phyloP scores from a whole-genome alignment of 306 rosid species.

The Cicer arietinum region DNA sequence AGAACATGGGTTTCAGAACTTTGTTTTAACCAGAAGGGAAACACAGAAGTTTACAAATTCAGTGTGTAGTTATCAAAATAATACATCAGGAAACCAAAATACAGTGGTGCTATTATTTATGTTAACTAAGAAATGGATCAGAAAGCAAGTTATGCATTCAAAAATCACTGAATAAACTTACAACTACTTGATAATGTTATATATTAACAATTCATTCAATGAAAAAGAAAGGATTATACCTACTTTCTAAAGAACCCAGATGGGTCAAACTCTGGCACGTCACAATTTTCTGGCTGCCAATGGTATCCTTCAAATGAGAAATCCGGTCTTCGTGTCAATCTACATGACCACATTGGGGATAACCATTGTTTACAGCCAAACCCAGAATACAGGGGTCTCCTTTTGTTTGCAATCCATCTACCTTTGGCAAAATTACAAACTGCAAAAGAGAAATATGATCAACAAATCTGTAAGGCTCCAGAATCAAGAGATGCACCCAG shows the following conservation, averaged over 20 bases:
- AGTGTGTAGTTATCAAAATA: neutral
- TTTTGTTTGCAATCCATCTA: slow-evolving; percentile 78
- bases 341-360: slow-evolving; percentile 92
- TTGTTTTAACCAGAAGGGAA: slow-evolving; percentile 11
- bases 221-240: slow-evolving; percentile 42
- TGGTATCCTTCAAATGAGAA: slow-evolving; percentile 84
- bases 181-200: slow-evolving; percentile 26
- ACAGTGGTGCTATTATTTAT: neutral
- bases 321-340: slow-evolving; percentile 73
- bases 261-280: slow-evolving; percentile 71
- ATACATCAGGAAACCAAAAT: neutral
- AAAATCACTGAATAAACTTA: slow-evolving; percentile 24
- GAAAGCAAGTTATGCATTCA: neutral
- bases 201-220: slow-evolving; percentile 25
- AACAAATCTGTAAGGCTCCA: slow-evolving; percentile 25
- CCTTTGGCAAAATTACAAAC: slow-evolving; percentile 90
- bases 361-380: slow-evolving; percentile 81
- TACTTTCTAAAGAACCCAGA: slow-evolving; percentile 78
- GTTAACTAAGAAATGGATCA: slow-evolving; percentile 3
- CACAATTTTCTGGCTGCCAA: slow-evolving; percentile 85
- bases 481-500: slow-evolving; percentile 32
- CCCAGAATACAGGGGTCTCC: slow-evolving; percentile 84
- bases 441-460: slow-evolving; percentile 47
- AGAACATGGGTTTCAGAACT: neutral
- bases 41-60: neutral